Evolutionary conservation across 305 asterid genomes (phyloP), one percentile per base, ranked within the genome.

Genomic region (Fraxinus platypoda): DNA sequence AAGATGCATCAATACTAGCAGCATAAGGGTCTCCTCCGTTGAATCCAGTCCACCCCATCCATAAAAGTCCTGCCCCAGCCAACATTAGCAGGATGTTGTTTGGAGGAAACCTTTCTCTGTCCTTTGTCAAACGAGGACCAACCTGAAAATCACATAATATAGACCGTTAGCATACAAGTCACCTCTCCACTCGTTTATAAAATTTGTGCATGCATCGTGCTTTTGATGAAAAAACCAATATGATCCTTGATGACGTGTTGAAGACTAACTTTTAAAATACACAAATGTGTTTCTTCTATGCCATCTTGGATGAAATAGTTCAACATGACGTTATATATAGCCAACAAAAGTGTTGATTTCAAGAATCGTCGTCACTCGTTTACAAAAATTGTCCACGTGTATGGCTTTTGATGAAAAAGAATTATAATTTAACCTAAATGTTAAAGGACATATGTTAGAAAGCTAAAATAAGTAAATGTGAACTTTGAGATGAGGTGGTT

Each of bases 31-130:
- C 95, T 15, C 95, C 95, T 0, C 95, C 95, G 23, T 91, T 91
- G 88, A 91, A 91, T 13, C 92, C 92, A 0, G 92, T 87, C 92
- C 95, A 90, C 0, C 95, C 93, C 91, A 90, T 90, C 93, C 95
- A 91, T 0, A 91, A 82, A 9, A 91, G 74, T 17, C 93, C 95
- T 7, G 90, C 93, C 15, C 93, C 92, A 1, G 91, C 90, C 74
- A 91, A 71, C 92, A 90, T 90, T 1, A 89, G 83, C 4, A 91
- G 71, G n/a, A 91, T 88, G 84, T 89, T 90, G 85, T 91, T 91
- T 7, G 95, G 93, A 4, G 93, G 90, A 70, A 91, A 91, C 38
- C 90, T 86, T 41, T 91, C 92, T 77, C 92, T 81, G 23, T 91
- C 95, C 82, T 87, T 90, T 0, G 89, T 87, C 78, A 87, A 79